A percentile compares a stretch with the other conserved stretches of the same genome.
These are phyloP conservation scores for Anthostomella pinea DNA, from an alignment of 2,329 filamentous ascomycete species.

Conservation along the genomic window DNA sequence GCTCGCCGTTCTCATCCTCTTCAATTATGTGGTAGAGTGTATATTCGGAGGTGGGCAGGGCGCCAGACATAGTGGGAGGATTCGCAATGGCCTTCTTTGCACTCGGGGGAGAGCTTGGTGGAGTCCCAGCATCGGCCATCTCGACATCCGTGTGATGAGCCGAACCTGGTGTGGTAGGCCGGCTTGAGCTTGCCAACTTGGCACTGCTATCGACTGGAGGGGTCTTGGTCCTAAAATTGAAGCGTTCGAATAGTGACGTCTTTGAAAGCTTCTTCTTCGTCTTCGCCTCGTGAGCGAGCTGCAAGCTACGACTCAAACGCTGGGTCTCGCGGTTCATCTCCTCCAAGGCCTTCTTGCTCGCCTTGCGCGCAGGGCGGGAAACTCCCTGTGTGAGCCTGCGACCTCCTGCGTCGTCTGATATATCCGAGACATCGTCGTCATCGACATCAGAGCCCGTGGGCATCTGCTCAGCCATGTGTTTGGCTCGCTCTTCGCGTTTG, in stretches of 20 bases:
- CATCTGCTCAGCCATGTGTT: slow-evolving; percentile 38
- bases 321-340: slow-evolving; percentile 96
- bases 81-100: slow-evolving; percentile 30
- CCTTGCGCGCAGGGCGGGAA: slow-evolving; percentile 71
- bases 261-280: slow-evolving; percentile 91
- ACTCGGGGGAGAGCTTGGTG: slow-evolving; percentile 66
- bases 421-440: slow-evolving; percentile 55
- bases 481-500: slow-evolving; percentile 45
- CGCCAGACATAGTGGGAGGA: slow-evolving; percentile 5
- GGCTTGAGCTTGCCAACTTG: slow-evolving; percentile 54
- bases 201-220: slow-evolving; percentile 26
- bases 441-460: slow-evolving; percentile 43
- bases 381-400: slow-evolving; percentile 65
- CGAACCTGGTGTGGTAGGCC: slow-evolving; percentile 45
- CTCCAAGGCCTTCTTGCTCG: slow-evolving; percentile 90
- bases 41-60: slow-evolving; percentile 7
- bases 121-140: slow-evolving; percentile 55
- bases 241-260: slow-evolving; percentile 75
- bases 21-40: slow-evolving; percentile 2
- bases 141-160: slow-evolving; percentile 49
- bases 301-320: slow-evolving; percentile 83
- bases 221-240: slow-evolving; percentile 66
- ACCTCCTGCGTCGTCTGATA: slow-evolving; percentile 62
- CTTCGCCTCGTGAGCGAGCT: slow-evolving; percentile 83
- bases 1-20: slow-evolving; percentile 32